A percentile compares a stretch with the other conserved stretches of the same genome.
Evolutionary conservation across 1,284 basidiomycete genomes (phyloP).

Genomic region (Ustilago curta): DNA sequence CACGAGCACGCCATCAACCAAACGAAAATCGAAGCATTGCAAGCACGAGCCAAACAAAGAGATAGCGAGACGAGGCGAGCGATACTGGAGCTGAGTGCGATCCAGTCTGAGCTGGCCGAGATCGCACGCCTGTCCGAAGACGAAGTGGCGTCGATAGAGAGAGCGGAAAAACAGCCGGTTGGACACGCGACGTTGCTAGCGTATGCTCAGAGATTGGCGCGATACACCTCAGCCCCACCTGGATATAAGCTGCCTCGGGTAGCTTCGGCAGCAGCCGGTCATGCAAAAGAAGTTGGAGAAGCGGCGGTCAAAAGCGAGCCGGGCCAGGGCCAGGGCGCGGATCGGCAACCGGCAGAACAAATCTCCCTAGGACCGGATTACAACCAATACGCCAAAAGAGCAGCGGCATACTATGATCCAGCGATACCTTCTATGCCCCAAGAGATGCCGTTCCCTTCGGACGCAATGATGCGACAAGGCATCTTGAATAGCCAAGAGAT

Average conservation of each 20-base stretch:
- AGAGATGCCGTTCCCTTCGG: conserved; percentile 60
- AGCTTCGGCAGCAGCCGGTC: background rate
- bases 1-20: conserved; percentile 52
- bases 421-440: conserved; percentile 60
- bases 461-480: conserved; percentile 61
- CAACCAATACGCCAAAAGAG: conserved; percentile 52
- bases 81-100: conserved; percentile 39
- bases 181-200: conserved; percentile 34
- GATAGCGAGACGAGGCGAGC: conserved; percentile 41
- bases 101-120: conserved; percentile 48
- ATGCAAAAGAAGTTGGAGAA: background rate
- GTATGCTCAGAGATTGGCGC: conserved; percentile 56
- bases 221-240: conserved; percentile 57
- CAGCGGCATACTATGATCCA: conserved; percentile 60
- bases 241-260: conserved; percentile 50
- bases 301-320: conserved; percentile 9
- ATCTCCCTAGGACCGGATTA: conserved; percentile 50
- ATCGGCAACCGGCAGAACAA: conserved; percentile 8
- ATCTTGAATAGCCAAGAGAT: conserved; percentile 54
- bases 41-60: conserved; percentile 28
- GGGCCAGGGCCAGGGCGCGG: conserved; percentile 1
- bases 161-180: conserved; percentile 45
- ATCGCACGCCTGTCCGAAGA: conserved; percentile 33
- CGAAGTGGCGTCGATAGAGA: conserved; percentile 35
- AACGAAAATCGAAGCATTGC: conserved; percentile 26